Base-by-base conservation (phyloP, 2,329 filamentous ascomycete genomes). In the Stemphylium lycopersici region DNA sequence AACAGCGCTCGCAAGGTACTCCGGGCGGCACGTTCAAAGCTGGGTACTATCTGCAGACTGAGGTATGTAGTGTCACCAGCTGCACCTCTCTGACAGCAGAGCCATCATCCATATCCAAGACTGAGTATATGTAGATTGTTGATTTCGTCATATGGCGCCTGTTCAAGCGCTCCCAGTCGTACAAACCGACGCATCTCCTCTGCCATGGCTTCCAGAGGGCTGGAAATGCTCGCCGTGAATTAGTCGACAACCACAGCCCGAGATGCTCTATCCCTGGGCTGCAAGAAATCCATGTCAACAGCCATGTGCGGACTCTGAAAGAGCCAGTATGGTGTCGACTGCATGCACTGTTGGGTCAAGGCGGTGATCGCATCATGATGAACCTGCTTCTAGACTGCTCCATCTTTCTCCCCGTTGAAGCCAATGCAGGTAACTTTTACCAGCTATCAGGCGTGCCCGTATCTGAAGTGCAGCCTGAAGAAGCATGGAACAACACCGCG, bases 191-290 rank as follows among this genome's bases (percentile, higher is more conserved):
- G 45, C 90, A 97, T 76, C 68, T 96, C 4, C 83, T 99, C 4
- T 93, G 91, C 63, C 88, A 96, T 79, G 93, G 93, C 20, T 96
- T 88, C 65, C 85, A 88, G 65, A 84, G 81, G 62, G 73, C 75
- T 2, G 70, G 73, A 37, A 64, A 61, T 41, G 20, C 56, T 47
- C 61, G 65, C 31, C 68, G 65, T 18, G 58, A 61, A 33, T 64
- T 70, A 33, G 67, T 64, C 7, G 62, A 63, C 8, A 69, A 73
- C 3, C 63, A 71, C 40, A 69, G 72, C 40, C 69, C 75, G 3
- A 61, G 74, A 3, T 70, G 76, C 8, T 79, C 79, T 6, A 87
- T 95, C 37, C 88, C 87, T 0, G 91, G 89, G 0, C 68, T 96
- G 6, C 82, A 83, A 52, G 81, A 80, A 10, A 77, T 82, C 6